A percentile compares a stretch with the other conserved stretches of the same genome.
These are phyloP conservation scores for Synchytrium microbalum DNA, from an alignment of 371 early-diverging fungal genomes.

Conservation along the genomic window DNA sequence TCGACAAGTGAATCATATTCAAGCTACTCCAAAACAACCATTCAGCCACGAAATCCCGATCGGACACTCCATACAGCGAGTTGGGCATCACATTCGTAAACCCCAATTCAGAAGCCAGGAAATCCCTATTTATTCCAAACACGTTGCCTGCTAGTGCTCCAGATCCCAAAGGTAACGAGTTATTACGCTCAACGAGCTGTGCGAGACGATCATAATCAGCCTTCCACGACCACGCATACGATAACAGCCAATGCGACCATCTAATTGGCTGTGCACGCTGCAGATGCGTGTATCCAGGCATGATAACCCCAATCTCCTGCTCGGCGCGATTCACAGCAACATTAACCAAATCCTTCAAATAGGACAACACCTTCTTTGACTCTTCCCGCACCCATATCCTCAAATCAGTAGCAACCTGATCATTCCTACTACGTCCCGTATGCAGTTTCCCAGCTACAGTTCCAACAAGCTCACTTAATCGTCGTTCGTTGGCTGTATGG, in stretches of 20 bases:
- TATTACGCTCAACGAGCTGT: constrained; percentile 70
- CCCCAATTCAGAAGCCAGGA: constrained; percentile 77
- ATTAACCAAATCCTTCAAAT: constrained; percentile 66
- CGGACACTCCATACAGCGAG: constrained; percentile 81
- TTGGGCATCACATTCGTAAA: constrained; percentile 79
- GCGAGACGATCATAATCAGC: constrained; percentile 77
- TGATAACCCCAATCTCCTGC: constrained; percentile 77
- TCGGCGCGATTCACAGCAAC: constrained; percentile 71
- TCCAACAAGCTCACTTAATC: constrained; percentile 88
- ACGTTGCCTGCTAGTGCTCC: constrained; percentile 97
- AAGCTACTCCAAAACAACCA: constrained; percentile 84
- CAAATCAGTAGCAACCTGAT: constrained; percentile 98
- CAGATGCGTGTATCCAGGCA: constrained; percentile 97
- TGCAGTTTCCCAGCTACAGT: constrained; percentile 90
- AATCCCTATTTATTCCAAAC: constrained; percentile 85
- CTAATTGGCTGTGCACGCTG: constrained; percentile 98
- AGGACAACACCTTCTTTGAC: constrained; percentile 46
- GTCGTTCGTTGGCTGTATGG: constrained; percentile 95
- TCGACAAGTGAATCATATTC: constrained; percentile 84
- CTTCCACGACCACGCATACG: constrained; percentile 83
- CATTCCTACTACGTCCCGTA: constrained; percentile 90
- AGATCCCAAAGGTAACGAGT: constrained; percentile 80
- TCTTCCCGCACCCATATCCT: constrained; percentile 88
- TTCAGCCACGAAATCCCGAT: constrained; percentile 94
- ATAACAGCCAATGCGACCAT: constrained; percentile 85